phyloP scores from a whole-genome alignment of 768 basidiomycete species.

The Antrodiella citrinella region DNA sequence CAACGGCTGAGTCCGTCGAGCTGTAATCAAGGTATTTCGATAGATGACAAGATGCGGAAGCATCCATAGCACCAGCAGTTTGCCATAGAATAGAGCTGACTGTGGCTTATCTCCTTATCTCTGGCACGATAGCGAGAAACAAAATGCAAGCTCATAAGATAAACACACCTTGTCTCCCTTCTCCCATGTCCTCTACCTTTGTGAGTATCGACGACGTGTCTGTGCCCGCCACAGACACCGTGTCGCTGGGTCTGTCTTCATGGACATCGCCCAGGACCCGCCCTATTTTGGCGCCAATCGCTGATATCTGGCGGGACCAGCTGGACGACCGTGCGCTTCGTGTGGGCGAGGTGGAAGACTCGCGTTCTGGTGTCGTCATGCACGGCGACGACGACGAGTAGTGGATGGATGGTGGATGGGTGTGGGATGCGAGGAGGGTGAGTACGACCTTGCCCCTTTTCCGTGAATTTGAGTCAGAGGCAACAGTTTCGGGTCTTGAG shows the following conservation, averaged over 20 bases:
- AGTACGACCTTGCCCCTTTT: slow-evolving; percentile 1
- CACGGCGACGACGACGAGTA: slow-evolving; percentile 7
- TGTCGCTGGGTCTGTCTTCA: neutral
- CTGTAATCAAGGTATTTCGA: too few species aligned
- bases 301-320: slow-evolving; percentile 2
- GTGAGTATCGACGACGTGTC: slow-evolving; percentile 6
- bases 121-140: neutral
- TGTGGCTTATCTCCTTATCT: neutral
- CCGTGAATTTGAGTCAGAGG: neutral
- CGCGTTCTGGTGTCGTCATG: slow-evolving; percentile 6
- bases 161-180: slow-evolving; percentile 8
- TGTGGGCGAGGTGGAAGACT: slow-evolving; percentile 5
- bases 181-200: neutral
- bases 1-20: too few species aligned
- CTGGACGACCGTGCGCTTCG: slow-evolving; percentile 8
- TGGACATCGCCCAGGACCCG: slow-evolving; percentile 7
- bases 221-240: slow-evolving; percentile 3
- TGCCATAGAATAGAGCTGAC: too few species aligned
- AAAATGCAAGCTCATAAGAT: neutral
- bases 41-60: too few species aligned
- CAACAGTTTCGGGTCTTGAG: slow-evolving; percentile 8
- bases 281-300: slow-evolving; percentile 12
- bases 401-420: slow-evolving; percentile 4
- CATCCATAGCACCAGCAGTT: neutral
- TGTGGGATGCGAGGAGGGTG: neutral